Evolutionary conservation across 345 rosid genomes (phyloP).

Genomic region (Balakata baccata): DNA sequence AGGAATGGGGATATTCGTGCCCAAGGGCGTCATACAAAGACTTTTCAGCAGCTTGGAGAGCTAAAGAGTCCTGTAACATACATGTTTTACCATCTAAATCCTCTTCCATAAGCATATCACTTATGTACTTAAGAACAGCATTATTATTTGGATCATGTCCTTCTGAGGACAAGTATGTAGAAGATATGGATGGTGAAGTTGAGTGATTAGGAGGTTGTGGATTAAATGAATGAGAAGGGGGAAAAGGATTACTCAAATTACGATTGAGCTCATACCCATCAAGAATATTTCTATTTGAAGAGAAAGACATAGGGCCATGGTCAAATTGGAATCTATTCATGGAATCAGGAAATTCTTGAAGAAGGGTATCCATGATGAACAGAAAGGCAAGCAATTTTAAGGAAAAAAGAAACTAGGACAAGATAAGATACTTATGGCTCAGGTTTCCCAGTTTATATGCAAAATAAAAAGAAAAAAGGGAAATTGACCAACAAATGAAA

Average conservation of each 20-base stretch:
- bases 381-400: too few relatives aligned
- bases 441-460: background rate
- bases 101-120: conserved; percentile 84
- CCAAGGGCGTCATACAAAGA: conserved; percentile 64
- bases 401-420: background rate
- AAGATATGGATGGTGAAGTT: background rate
- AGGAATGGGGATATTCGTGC: conserved; percentile 40
- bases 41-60: conserved; percentile 81
- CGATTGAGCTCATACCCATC: conserved; percentile 7
- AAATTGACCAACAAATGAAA: background rate
- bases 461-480: background rate
- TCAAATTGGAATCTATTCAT: conserved; percentile 12
- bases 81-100: conserved; percentile 59
- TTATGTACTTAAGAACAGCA: conserved; percentile 58
- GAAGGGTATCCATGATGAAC: conserved; percentile 20
- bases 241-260: background rate
- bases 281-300: conserved; percentile 15
- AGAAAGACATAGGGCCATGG: background rate
- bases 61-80: conserved; percentile 71
- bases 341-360: conserved; percentile 17
- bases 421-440: conserved; percentile 14
- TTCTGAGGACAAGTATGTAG: conserved; percentile 9
- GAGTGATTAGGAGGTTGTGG: background rate
- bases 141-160: conserved; percentile 15
- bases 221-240: background rate